phyloP scores from a whole-genome alignment of 805 yeast genomes.

The Candida xyloterini region DNA sequence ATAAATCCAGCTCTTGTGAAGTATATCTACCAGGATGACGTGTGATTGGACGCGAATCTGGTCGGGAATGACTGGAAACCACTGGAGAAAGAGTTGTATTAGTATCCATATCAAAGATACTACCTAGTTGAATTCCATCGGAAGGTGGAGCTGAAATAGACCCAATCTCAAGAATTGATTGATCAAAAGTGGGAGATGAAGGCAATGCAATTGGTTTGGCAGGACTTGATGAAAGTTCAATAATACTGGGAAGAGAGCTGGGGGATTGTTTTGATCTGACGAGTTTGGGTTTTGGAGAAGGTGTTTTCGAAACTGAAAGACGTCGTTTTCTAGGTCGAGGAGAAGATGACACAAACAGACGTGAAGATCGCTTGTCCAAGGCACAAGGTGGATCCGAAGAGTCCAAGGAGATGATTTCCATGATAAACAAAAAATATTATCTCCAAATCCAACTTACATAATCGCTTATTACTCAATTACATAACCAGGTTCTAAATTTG shows the following conservation, averaged over 20 bases:
- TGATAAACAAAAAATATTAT: conserved; percentile 1
- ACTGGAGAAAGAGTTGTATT: conserved; percentile 8
- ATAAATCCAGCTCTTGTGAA: conserved; percentile 16
- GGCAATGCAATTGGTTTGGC: conserved; percentile 2
- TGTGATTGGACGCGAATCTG: not conserved
- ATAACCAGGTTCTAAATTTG: not conserved
- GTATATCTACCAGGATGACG: not conserved
- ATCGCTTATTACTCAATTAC: too few relatives aligned
- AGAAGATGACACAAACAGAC: conserved; percentile 6
- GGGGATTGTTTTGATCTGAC: conserved; percentile 5
- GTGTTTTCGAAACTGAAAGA: conserved; percentile 2
- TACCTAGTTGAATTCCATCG: conserved; percentile 6
- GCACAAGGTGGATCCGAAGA: conserved; percentile 3
- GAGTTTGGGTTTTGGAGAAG: conserved; percentile 4
- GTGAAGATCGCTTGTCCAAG: not conserved
- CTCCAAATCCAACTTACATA: too few relatives aligned
- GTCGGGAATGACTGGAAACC: not conserved
- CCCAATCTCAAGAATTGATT: conserved; percentile 4
- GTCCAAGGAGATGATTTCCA: conserved; percentile 8
- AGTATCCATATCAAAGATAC: conserved; percentile 12
- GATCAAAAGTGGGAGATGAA: conserved; percentile 6
- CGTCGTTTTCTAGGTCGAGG: conserved; percentile 1
- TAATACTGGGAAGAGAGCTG: conserved; percentile 9
- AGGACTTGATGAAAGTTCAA: conserved; percentile 7
- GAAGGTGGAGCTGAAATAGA: conserved; percentile 3